Percentiles rank a stretch among this genome's conserved stretches.
Conservation (phyloP, 148 eudicot species). For the Rhododendron ovatum region DNA sequence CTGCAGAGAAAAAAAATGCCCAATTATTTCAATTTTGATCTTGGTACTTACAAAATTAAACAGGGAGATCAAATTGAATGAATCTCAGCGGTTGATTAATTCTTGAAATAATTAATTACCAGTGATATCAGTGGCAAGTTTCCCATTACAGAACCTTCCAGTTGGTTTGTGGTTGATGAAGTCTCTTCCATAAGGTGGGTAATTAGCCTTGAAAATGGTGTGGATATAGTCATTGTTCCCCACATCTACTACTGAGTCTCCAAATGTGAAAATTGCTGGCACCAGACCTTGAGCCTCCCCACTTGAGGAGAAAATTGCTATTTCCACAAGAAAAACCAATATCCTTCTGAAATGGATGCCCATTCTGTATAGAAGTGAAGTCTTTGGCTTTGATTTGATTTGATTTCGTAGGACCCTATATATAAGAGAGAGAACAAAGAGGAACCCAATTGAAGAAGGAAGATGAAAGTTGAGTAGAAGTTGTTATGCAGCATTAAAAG, state of each 20-base stretch:
- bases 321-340: constrained; percentile 6
- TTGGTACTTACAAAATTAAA: background rate
- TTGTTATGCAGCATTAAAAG: background rate
- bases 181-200: constrained; percentile 96
- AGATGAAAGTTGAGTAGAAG: background rate
- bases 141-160: constrained; percentile 96
- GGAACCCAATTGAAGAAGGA: background rate
- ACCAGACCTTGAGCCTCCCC: constrained; percentile 59
- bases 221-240: constrained; percentile 83
- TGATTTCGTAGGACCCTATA: background rate
- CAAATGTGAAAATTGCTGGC: constrained; percentile 81
- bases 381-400: background rate
- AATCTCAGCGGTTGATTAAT: constrained; percentile 84
- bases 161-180: constrained; percentile 60
- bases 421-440: background rate
- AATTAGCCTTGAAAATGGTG: constrained; percentile 79
- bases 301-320: constrained; percentile 17
- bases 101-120: constrained; percentile 46
- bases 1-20: constrained; percentile 23
- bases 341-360: constrained; percentile 13
- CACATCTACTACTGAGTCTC: constrained; percentile 83
- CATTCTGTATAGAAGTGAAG: constrained; percentile 5
- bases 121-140: constrained; percentile 89
- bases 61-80: constrained; percentile 9
- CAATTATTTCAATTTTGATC: background rate